These are phyloP conservation scores for Aphanomyces stellatus DNA, from an alignment of 352 stramenopile genomes.

Conservation along the genomic window DNA sequence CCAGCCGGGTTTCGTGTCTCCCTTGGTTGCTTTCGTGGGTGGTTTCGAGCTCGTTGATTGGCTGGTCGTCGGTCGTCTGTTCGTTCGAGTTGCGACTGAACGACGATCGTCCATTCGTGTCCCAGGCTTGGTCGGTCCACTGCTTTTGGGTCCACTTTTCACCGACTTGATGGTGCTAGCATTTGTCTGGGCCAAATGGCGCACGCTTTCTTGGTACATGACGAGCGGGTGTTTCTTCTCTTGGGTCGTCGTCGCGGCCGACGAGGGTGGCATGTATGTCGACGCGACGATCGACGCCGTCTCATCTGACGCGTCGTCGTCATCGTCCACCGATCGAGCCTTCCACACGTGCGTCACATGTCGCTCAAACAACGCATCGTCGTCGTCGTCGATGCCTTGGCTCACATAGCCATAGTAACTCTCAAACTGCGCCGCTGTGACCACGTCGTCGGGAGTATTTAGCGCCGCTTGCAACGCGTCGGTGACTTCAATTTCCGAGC, in stretches of 20 bases:
- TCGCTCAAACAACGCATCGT: conserved; percentile 1
- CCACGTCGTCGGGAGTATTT: not conserved
- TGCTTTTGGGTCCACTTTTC: no score
- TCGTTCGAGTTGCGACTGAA: no score
- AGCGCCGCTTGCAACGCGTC: not conserved
- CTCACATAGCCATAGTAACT: conserved; percentile 11
- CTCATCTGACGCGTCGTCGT: no score
- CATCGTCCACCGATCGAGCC: not conserved
- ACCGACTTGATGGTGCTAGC: no score
- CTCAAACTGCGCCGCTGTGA: conserved; percentile 10
- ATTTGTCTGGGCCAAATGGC: not conserved
- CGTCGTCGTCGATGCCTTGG: conserved; percentile 4
- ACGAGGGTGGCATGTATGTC: no score
- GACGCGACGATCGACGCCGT: no score
- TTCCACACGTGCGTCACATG: not conserved
- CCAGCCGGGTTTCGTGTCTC: no score
- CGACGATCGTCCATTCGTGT: no score
- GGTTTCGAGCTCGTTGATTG: no score
- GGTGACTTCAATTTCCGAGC: not conserved
- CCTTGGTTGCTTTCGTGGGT: no score
- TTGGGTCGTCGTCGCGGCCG: not conserved
- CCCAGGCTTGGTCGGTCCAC: no score
- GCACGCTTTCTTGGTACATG: conserved; percentile 6
- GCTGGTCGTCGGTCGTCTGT: no score
- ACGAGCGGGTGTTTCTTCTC: conserved; percentile 4